Conservation (phyloP, 2,329 filamentous ascomycete genomes). For the Aureobasidium sp. region DNA sequence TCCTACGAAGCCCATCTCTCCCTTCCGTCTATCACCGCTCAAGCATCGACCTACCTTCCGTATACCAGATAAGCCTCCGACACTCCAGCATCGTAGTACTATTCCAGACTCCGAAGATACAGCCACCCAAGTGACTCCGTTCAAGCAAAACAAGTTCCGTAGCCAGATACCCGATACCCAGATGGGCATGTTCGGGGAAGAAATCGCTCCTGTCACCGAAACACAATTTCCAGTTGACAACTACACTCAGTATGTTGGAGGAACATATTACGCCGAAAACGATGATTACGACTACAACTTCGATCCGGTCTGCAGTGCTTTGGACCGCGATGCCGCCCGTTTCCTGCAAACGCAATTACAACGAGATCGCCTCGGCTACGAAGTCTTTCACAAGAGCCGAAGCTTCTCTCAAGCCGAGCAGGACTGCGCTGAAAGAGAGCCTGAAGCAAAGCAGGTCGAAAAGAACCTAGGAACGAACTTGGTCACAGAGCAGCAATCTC, state of each 20-base stretch:
- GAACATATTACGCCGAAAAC: neutral
- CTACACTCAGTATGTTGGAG: neutral
- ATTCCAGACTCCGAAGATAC: constrained; percentile 11
- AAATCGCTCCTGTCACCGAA: neutral
- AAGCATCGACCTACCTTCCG: neutral
- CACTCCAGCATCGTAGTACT: constrained; percentile 1
- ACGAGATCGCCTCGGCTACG: neutral
- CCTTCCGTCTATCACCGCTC: constrained; percentile 3
- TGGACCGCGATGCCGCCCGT: constrained; percentile 16
- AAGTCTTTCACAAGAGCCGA: neutral
- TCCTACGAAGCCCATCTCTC: neutral
- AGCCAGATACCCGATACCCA: constrained; percentile 16
- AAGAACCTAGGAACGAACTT: neutral
- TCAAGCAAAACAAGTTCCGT: neutral
- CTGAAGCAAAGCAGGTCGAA: neutral
- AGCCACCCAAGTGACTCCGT: neutral
- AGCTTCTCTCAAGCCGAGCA: neutral
- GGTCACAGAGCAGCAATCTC: neutral
- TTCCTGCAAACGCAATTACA: constrained; percentile 15
- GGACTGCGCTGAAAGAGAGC: neutral
- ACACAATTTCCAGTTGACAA: neutral
- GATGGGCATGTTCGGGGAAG: constrained; percentile 11
- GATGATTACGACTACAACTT: constrained; percentile 9
- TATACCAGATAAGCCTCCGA: neutral
- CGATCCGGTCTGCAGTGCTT: constrained; percentile 16